Conservation (phyloP, 1,139 yeast genomes). For the Saccharomycopsis phalli region DNA sequence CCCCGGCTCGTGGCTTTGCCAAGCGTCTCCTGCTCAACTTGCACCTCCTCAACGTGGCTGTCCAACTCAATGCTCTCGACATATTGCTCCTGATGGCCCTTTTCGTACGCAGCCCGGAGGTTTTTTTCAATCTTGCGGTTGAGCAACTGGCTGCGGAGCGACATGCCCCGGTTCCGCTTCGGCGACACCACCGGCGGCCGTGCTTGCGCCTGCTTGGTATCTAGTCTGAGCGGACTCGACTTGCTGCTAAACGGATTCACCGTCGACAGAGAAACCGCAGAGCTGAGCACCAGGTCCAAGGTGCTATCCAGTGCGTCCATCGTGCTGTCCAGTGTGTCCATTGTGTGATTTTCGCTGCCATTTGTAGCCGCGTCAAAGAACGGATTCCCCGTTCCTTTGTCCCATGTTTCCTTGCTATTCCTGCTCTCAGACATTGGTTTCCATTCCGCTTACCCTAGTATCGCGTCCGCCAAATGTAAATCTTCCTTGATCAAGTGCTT, state of each 20-base stretch:
- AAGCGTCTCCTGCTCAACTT: slow-evolving; percentile 1
- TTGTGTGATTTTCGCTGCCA: too few relatives aligned
- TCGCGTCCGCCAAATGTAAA: too few relatives aligned
- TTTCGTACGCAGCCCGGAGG: slow-evolving; percentile 12
- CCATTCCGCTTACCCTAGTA: too few relatives aligned
- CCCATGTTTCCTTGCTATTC: too few relatives aligned
- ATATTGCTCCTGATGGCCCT: slow-evolving; percentile 4
- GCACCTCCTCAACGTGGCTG: neutral
- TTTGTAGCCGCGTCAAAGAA: too few relatives aligned
- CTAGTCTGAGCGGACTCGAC: neutral
- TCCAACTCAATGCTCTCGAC: slow-evolving; percentile 17
- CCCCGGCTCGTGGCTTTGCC: neutral
- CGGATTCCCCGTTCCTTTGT: too few relatives aligned
- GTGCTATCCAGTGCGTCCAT: too few relatives aligned
- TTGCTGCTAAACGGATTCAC: neutral
- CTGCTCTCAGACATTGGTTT: too few relatives aligned
- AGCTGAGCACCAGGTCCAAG: too few relatives aligned
- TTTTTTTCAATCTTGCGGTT: slow-evolving; percentile 17
- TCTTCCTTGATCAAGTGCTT: too few relatives aligned
- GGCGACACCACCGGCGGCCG: slow-evolving; percentile 16
- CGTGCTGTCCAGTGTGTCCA: too few relatives aligned
- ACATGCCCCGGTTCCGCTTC: slow-evolving; percentile 19
- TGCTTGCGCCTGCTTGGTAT: neutral
- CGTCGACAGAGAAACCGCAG: too few relatives aligned
- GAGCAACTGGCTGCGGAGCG: slow-evolving; percentile 15